A percentile compares a stretch with the other conserved stretches of the same genome.
phyloP scores from a whole-genome alignment of 2,329 filamentous ascomycete genomes.

The Akanthomyces dipterigenus region DNA sequence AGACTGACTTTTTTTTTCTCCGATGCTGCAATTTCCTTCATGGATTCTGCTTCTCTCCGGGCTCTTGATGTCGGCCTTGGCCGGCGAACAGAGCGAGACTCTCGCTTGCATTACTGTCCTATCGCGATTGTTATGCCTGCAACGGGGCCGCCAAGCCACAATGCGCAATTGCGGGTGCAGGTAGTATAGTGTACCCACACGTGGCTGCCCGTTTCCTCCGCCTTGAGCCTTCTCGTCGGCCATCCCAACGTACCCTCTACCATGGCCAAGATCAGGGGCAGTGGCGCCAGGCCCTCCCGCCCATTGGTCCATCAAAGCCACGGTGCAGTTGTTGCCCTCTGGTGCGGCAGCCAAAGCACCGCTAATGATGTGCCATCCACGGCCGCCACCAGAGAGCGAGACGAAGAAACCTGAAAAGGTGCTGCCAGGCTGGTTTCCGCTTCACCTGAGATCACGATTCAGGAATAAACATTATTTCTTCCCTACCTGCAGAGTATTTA shows the following conservation, averaged over 20 bases:
- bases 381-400: neutral
- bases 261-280: neutral
- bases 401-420: neutral
- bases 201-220: neutral
- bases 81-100: neutral
- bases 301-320: neutral
- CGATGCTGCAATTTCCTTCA: neutral
- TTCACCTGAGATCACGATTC: slow-evolving; percentile 2
- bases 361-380: neutral
- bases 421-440: neutral
- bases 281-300: neutral
- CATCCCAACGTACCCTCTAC: neutral
- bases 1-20: neutral
- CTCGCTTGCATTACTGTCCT: neutral
- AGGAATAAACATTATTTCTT: neutral
- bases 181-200: neutral
- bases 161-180: neutral
- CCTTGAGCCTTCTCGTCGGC: no score
- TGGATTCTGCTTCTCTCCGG: neutral
- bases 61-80: no score
- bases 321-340: neutral
- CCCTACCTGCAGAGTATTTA: neutral
- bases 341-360: slow-evolving; percentile 7
- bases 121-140: neutral
- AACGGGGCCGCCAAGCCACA: neutral